Evolutionary conservation across 805 yeast species (phyloP).

Genomic region (Wickerhamomyces silvicola): DNA sequence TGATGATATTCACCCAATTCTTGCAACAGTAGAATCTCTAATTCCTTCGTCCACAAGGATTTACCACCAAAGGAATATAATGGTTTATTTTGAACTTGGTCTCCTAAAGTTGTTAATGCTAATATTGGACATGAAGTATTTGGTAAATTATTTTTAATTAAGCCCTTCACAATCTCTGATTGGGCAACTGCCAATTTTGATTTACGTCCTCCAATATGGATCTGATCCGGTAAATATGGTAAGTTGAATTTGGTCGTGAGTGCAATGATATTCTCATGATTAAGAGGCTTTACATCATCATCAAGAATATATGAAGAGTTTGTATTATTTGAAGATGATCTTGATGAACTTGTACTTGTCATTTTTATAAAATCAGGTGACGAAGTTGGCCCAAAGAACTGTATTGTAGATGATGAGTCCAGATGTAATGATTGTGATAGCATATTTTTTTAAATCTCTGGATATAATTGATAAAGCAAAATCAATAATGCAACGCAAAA

Average conservation of each 20-base stretch:
- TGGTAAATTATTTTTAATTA: conserved; percentile 56
- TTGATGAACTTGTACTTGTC: conserved; percentile 7
- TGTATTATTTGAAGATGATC: conserved; percentile 6
- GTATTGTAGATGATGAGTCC: conserved; percentile 12
- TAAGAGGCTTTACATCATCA: conserved; percentile 6
- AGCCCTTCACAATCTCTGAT: conserved; percentile 62
- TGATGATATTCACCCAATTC: conserved; percentile 56
- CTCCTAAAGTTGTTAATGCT: conserved; percentile 85
- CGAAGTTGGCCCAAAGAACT: conserved; percentile 7
- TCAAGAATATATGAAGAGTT: conserved; percentile 18
- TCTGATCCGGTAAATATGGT: conserved; percentile 21
- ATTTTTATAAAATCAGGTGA: conserved; percentile 13
- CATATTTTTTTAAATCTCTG: not conserved
- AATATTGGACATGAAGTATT: conserved; percentile 65
- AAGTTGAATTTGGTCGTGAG: conserved; percentile 9
- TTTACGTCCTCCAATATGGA: conserved; percentile 77
- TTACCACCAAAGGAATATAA: conserved; percentile 95
- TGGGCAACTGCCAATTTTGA: conserved; percentile 85
- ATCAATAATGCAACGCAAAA: not conserved
- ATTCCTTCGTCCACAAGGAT: conserved; percentile 92
- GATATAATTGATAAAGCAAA: not conserved
- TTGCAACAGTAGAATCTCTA: conserved; percentile 69
- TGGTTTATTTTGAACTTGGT: conserved; percentile 78
- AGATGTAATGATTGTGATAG: conserved; percentile 16
- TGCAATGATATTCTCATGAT: conserved; percentile 1